Base-by-base conservation (phyloP, 257 asterid genomes). In the Solanum bukasovii region DNA sequence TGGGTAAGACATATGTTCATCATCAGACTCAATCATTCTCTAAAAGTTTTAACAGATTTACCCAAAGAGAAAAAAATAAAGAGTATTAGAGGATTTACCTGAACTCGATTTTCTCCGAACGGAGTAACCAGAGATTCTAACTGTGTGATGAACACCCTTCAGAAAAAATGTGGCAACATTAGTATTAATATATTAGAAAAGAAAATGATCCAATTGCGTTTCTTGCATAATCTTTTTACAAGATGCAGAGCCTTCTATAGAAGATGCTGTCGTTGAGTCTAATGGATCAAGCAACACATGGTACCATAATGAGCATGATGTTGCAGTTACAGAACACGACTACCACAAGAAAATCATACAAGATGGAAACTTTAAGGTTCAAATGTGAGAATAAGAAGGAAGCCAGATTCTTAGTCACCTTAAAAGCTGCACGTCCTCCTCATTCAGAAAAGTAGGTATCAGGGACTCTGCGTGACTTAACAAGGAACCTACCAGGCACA, bases 391-490 rank as follows among this genome's bases (percentile, higher is more conserved):
- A 49, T 49, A 82, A 82, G 70, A 49, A 29, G 61, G 85, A 82
- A 8, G 29, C 29, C 70, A 49, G 70, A 82, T 82, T 63, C 49
- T 23, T 87, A 78, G 90, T 92, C 89, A 97, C 99, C 99, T 96
- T 79, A 97, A 89, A 83, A 97, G 98, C 89, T 94, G 98, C 87
- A 96, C 95, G 88, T 96, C 99, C 34, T 97, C 99, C 52, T 96
- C 99, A 65, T 94, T 97, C 61, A 97, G 90, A 90, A 92, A 94
- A 88, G 94, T 87, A 40, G 99, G 99, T 87, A 93, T 92, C 82
- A 97, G 93, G 88, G 98, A 94, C 91, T 95, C 97, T 20, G 98
- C 99, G 84, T 97, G 99, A 91, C 98, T 94, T 92, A 97, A 90
- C 90, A 97, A 92, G 75, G 98, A 97, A 91, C 96, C 99, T 96